Evolutionary conservation across 345 rosid species (phyloP).

Genomic region (Rhodomyrtus tomentosa): DNA sequence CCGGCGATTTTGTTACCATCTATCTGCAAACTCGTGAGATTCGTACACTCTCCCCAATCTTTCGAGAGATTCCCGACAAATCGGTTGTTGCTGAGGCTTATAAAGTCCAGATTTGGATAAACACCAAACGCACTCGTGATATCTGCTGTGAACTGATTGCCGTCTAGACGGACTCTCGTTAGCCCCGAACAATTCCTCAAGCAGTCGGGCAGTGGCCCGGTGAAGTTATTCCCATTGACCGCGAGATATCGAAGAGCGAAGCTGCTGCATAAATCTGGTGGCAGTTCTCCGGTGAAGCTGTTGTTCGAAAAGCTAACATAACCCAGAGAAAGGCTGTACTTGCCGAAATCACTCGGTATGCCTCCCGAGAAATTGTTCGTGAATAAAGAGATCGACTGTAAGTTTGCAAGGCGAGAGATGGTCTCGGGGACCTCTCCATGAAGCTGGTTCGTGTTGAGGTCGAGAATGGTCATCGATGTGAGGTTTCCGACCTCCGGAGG

Average conservation of each 20-base stretch:
- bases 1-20: conserved; percentile 47
- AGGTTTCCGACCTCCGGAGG: conserved; percentile 47
- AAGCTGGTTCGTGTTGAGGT: conserved; percentile 38
- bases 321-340: conserved; percentile 20
- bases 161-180: conserved; percentile 39
- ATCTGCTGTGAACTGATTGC: conserved; percentile 45
- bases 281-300: conserved; percentile 55
- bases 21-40: conserved; percentile 38
- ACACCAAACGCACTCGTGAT: conserved; percentile 49
- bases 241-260: conserved; percentile 22
- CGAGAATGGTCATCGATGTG: conserved; percentile 19
- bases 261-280: conserved; percentile 42
- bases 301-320: conserved; percentile 53
- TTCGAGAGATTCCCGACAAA: conserved; percentile 41
- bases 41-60: conserved; percentile 50
- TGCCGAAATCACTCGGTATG: conserved; percentile 46
- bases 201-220: conserved; percentile 51
- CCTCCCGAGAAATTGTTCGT: conserved; percentile 44
- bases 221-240: conserved; percentile 36
- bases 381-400: conserved; percentile 20
- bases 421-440: conserved; percentile 41
- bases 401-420: conserved; percentile 28
- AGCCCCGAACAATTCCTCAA: conserved; percentile 39
- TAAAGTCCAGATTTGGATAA: conserved; percentile 27
- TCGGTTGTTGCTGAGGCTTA: conserved; percentile 32